Conservation (phyloP, 371 early-diverging fungal genomes). For the Mortierella polycephala region DNA sequence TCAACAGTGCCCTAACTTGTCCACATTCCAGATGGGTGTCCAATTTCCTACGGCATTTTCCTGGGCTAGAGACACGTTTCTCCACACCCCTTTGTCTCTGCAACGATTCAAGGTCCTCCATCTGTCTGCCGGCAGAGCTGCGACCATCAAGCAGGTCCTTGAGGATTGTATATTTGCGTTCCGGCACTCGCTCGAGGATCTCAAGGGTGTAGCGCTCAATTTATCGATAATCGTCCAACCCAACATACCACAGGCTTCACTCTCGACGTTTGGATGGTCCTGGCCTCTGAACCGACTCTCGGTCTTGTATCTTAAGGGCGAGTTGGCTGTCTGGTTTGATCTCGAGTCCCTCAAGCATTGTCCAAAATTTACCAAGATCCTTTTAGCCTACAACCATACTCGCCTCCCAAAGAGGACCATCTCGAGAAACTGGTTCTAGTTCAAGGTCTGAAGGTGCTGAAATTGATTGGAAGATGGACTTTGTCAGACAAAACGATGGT, state of each 20-base stretch:
- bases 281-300: slow-evolving; percentile 21
- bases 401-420: slow-evolving; percentile 25
- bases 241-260: background rate
- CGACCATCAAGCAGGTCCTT: slow-evolving; percentile 47
- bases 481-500: slow-evolving; percentile 19
- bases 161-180: slow-evolving; percentile 40
- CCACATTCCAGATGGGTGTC: slow-evolving; percentile 50
- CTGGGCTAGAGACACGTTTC: slow-evolving; percentile 52
- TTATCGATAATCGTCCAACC: slow-evolving; percentile 7
- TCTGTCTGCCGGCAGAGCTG: slow-evolving; percentile 61
- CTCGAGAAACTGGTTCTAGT: slow-evolving; percentile 17
- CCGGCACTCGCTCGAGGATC: slow-evolving; percentile 28
- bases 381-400: slow-evolving; percentile 29
- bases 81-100: slow-evolving; percentile 52
- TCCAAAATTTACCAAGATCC: slow-evolving; percentile 23
- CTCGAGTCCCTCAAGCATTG: slow-evolving; percentile 30
- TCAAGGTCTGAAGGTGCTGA: slow-evolving; percentile 11
- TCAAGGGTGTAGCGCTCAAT: slow-evolving; percentile 33
- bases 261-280: slow-evolving; percentile 33
- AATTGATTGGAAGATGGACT: slow-evolving; percentile 25
- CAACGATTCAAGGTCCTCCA: slow-evolving; percentile 58
- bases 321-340: slow-evolving; percentile 38
- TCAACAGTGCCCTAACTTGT: slow-evolving; percentile 10
- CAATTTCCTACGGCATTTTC: slow-evolving; percentile 54
- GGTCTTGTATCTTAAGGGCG: slow-evolving; percentile 25